Percentiles rank a stretch among this genome's conserved stretches.
phyloP scores from a whole-genome alignment of 345 rosid species.

The Corchorus capsularis region DNA sequence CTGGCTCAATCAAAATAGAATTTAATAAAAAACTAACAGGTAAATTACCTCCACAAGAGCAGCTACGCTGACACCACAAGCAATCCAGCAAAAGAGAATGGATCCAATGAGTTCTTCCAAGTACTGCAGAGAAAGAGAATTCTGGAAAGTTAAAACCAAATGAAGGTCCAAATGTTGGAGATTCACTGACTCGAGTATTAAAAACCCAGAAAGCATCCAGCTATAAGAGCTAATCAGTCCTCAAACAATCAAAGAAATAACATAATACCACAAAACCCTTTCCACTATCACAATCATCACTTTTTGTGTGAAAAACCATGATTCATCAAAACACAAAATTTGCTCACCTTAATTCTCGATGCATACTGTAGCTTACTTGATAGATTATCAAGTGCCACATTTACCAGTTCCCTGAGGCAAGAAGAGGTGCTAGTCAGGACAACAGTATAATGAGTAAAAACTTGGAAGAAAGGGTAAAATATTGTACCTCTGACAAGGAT shows the following conservation, averaged over 20 bases:
- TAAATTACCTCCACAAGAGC: conserved; percentile 85
- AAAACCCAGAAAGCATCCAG: neutral
- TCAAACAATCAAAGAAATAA: neutral
- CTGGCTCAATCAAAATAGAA: neutral
- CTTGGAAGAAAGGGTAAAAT: neutral
- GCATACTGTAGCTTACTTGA: conserved; percentile 73
- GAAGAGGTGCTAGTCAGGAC: conserved; percentile 12
- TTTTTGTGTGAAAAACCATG: neutral
- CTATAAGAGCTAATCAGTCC: neutral
- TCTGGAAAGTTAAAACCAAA: conserved; percentile 18
- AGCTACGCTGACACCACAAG: conserved; percentile 80
- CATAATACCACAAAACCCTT: no score
- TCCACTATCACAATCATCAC: neutral
- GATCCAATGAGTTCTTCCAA: conserved; percentile 83
- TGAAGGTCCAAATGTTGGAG: conserved; percentile 7
- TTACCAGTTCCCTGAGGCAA: conserved; percentile 76
- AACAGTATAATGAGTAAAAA: neutral
- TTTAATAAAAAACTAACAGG: conserved; percentile 19
- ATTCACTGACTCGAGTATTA: neutral
- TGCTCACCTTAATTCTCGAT: conserved; percentile 71
- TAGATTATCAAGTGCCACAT: conserved; percentile 61
- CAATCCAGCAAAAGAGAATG: conserved; percentile 84
- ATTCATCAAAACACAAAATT: conserved; percentile 14
- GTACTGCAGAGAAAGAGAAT: conserved; percentile 53
- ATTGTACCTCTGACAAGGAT: conserved; percentile 76